Conservation (phyloP, 495 filamentous ascomycete species). For the Penicillium longicatenatum region DNA sequence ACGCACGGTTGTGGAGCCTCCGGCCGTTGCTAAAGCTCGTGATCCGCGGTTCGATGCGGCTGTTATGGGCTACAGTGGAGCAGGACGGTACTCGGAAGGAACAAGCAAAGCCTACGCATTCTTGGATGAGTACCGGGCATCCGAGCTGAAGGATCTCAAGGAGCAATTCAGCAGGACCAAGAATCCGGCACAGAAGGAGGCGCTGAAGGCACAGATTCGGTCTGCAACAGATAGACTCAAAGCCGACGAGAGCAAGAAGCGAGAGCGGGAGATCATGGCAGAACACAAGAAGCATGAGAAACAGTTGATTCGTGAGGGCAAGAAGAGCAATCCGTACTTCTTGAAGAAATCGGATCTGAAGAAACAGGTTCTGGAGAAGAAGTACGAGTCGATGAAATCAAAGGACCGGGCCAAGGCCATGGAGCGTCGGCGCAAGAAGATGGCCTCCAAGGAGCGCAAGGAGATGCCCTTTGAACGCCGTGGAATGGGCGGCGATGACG, state of each 20-base stretch:
- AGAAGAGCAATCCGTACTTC: slow-evolving; percentile 89
- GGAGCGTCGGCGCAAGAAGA: slow-evolving; percentile 83
- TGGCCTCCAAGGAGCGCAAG: slow-evolving; percentile 76
- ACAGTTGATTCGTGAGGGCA: slow-evolving; percentile 78
- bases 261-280: slow-evolving; percentile 62
- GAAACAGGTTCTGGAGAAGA: slow-evolving; percentile 75
- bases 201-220: slow-evolving; percentile 64
- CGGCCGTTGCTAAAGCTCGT: slow-evolving; percentile 48
- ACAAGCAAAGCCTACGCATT: slow-evolving; percentile 76
- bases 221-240: slow-evolving; percentile 71
- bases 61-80: slow-evolving; percentile 37
- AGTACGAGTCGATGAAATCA: slow-evolving; percentile 77
- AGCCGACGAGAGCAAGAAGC: slow-evolving; percentile 65
- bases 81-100: slow-evolving; percentile 43
- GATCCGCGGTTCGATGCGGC: slow-evolving; percentile 88
- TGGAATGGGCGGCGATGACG: slow-evolving; percentile 29
- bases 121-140: slow-evolving; percentile 77
- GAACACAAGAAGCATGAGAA: slow-evolving; percentile 82
- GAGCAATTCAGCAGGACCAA: slow-evolving; percentile 64
- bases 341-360: slow-evolving; percentile 90
- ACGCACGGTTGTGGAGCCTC: slow-evolving; percentile 66
- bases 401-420: slow-evolving; percentile 78
- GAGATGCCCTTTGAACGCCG: slow-evolving; percentile 70
- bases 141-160: slow-evolving; percentile 75
- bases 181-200: slow-evolving; percentile 60